phyloP scores from a whole-genome alignment of 179 eudicot genomes.

The Amaranthus tricolor region DNA sequence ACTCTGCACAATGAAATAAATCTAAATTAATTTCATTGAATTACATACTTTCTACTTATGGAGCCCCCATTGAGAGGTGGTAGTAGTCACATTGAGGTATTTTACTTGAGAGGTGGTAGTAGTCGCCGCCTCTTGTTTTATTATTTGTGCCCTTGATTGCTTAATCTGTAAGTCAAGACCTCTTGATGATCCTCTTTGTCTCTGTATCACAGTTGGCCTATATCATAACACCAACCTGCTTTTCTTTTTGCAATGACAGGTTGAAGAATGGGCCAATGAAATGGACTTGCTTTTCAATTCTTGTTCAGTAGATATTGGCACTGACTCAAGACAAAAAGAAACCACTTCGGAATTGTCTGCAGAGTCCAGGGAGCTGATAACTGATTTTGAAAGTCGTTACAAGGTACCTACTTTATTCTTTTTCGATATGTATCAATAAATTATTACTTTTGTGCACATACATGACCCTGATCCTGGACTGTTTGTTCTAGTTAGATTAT shows the following conservation, averaged over 20 bases:
- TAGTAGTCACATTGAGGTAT: background rate
- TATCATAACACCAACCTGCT: background rate
- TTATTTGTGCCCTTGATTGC: background rate
- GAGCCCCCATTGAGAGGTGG: background rate
- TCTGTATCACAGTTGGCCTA: background rate
- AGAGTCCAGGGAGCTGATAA: conserved; percentile 14
- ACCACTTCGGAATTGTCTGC: conserved; percentile 19
- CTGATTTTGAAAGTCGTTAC: conserved; percentile 15
- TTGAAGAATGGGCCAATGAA: conserved; percentile 14
- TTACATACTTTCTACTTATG: background rate
- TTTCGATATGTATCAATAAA: background rate
- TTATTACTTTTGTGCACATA: conserved; percentile 6
- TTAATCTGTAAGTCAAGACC: background rate
- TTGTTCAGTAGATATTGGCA: conserved; percentile 12
- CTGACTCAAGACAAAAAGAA: conserved; percentile 16
- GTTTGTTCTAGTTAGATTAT: background rate
- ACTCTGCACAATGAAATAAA: background rate
- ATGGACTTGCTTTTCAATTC: conserved; percentile 13
- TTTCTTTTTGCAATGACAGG: conserved; percentile 16
- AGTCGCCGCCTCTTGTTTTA: background rate
- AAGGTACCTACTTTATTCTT: conserved; percentile 24
- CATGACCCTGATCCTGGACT: conserved; percentile 3
- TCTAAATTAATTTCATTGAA: background rate
- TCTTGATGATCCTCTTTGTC: background rate
- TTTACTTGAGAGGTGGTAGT: background rate